Evolutionary conservation across 257 asterid genomes (phyloP).

Genomic region (Petrea volubilis): DNA sequence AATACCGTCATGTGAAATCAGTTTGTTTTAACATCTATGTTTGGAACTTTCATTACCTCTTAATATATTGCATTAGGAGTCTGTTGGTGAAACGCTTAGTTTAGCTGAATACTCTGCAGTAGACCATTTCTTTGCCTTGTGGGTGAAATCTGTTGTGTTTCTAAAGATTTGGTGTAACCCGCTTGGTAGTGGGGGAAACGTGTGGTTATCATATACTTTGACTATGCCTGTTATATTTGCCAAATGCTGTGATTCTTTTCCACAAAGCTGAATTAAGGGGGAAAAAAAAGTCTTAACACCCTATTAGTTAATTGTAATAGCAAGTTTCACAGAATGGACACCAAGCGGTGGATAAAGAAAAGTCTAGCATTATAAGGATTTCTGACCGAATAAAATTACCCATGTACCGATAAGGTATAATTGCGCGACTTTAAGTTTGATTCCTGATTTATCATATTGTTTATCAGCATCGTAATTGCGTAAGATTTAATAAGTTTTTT

Average conservation of each 20-base stretch:
- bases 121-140: background rate
- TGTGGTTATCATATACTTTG: background rate
- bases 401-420: too few species aligned
- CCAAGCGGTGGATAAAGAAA: slow-evolving; percentile 26
- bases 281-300: background rate
- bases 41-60: background rate
- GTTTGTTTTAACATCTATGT: background rate
- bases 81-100: background rate
- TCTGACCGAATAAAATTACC: too few species aligned
- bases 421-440: too few species aligned
- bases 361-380: too few species aligned
- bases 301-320: background rate
- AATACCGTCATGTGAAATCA: background rate
- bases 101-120: background rate
- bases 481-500: too few species aligned
- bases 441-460: too few species aligned
- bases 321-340: slow-evolving; percentile 44
- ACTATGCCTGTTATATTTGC: background rate
- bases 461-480: too few species aligned
- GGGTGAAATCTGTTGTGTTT: background rate
- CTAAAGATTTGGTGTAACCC: background rate
- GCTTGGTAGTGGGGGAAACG: background rate
- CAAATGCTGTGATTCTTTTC: background rate
- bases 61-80: background rate
- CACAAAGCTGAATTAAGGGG: background rate